A percentile compares a stretch with the other conserved stretches of the same genome.
These are phyloP conservation scores for Lizonia empirigonia DNA, from an alignment of 2,329 filamentous ascomycete genomes.

Conservation along the genomic window DNA sequence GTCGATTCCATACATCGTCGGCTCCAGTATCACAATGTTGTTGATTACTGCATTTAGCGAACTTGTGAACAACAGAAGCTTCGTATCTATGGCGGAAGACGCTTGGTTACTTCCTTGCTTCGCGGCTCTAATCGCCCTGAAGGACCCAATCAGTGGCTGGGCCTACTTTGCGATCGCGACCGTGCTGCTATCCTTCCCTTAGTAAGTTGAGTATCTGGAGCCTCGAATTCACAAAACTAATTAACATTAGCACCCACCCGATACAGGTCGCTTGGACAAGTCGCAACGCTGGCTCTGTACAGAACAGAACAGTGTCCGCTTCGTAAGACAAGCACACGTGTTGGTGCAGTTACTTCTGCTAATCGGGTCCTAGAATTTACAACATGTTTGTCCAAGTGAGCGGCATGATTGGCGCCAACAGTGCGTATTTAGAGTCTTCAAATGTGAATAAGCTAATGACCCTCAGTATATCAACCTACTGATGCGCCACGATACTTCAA, in stretches of 20 bases:
- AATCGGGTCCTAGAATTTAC: constrained; percentile 50
- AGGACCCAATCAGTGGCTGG: constrained; percentile 45
- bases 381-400: constrained; percentile 50
- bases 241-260: not conserved
- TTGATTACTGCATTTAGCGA: constrained; percentile 18
- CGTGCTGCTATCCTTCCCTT: constrained; percentile 50
- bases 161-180: constrained; percentile 57
- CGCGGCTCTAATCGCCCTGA: constrained; percentile 14
- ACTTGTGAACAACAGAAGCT: constrained; percentile 18
- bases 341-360: too few relatives aligned
- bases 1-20: constrained; percentile 53
- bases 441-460: constrained; percentile 23
- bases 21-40: constrained; percentile 20
- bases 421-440: constrained; percentile 6
- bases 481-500: constrained; percentile 18
- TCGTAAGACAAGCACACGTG: not conserved
- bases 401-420: constrained; percentile 23
- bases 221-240: constrained; percentile 23
- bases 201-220: constrained; percentile 26
- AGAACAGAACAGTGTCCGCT: constrained; percentile 13
- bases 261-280: constrained; percentile 14
- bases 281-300: constrained; percentile 13
- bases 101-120: constrained; percentile 20
- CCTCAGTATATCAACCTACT: constrained; percentile 46
- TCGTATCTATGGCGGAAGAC: constrained; percentile 20